Evolutionary conservation across 2,329 filamentous ascomycete genomes (phyloP), one percentile per base, ranked within the genome.

Genomic region (Arthrobotrys sphaeroides): DNA sequence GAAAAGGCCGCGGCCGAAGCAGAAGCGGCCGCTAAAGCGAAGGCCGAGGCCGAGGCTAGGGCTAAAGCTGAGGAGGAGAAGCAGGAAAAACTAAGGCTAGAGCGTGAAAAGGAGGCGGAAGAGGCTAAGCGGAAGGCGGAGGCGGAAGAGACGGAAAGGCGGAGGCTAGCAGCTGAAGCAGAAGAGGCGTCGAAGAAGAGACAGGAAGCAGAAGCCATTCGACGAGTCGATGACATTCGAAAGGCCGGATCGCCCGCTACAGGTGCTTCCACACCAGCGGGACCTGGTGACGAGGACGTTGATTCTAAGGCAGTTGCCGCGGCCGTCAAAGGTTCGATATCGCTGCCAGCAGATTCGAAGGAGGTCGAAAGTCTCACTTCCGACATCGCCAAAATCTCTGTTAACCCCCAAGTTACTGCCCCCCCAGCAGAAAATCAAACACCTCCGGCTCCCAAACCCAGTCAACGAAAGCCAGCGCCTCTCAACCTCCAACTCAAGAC

Each of bases 401-500:
- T 88, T 57, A 83, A 80, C 24, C 80, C 80, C 16, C 85, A 84
- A 42, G 81, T 80, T 40, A 51, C 83, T 9, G 82, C 82, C 81
- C 84, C 80, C 81, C 57, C 83, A 16, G 81, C 82, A 5, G 82
- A 81, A 80, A 85, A 79, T 80, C 81, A 43, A 4, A 81, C 90
- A 82, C 82, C 85, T 16, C 83, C 87, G 47, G 84, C 85, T 68
- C 84, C 84, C 31, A 86, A 89, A 79, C 93, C 93, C 83, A 88
- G 62, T 28, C 62, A 86, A 20, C 81, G 85, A 73, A 97, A 97
- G 86, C 94, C 95, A 57, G 89, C 91, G 73, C 90, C 92, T 47
- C 89, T 99, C 78, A 97, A 97, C 84, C 87, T 98, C 77, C 87
- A 87, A n/a, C 84, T 90, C 68, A 96, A 91, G 77, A 93, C 89